phyloP scores from a whole-genome alignment of 441 rosid genomes.

The Populus hybrid region DNA sequence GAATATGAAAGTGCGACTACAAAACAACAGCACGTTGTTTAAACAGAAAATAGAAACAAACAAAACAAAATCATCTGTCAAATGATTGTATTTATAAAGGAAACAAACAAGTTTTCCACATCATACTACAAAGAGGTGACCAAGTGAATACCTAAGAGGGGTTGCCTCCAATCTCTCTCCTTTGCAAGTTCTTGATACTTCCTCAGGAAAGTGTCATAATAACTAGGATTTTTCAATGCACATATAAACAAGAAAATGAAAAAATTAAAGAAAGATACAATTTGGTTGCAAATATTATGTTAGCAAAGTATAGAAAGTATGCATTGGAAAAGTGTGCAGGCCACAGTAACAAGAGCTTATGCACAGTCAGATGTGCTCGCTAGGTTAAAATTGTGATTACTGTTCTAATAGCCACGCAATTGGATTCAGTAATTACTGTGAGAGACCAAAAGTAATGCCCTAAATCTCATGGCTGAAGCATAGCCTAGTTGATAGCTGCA shows the following conservation, averaged over 20 bases:
- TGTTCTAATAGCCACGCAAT: not conserved
- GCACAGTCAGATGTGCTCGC: not conserved
- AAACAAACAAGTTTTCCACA: not conserved
- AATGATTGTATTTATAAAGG: not conserved
- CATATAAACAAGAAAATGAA: conserved; percentile 15
- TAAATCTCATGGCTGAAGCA: too few relatives aligned
- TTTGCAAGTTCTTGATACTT: conserved; percentile 62
- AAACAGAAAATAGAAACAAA: not conserved
- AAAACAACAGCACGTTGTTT: conserved; percentile 14
- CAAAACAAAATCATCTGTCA: not conserved
- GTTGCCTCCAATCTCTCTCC: conserved; percentile 61
- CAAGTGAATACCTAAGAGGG: conserved; percentile 56
- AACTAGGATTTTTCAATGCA: conserved; percentile 39
- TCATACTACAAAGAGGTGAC: not conserved
- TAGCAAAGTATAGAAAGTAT: not conserved
- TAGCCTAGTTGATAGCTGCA: too few relatives aligned
- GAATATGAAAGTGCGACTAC: conserved; percentile 88
- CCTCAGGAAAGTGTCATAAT: conserved; percentile 77
- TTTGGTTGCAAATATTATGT: not conserved
- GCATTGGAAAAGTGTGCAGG: not conserved
- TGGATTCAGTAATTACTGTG: not conserved
- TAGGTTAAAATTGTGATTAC: not conserved
- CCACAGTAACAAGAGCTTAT: not conserved
- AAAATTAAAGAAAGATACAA: conserved; percentile 9
- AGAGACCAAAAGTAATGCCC: not conserved